Conservation (phyloP, 176 grass and related monocot species). For the Avena eriantha region DNA sequence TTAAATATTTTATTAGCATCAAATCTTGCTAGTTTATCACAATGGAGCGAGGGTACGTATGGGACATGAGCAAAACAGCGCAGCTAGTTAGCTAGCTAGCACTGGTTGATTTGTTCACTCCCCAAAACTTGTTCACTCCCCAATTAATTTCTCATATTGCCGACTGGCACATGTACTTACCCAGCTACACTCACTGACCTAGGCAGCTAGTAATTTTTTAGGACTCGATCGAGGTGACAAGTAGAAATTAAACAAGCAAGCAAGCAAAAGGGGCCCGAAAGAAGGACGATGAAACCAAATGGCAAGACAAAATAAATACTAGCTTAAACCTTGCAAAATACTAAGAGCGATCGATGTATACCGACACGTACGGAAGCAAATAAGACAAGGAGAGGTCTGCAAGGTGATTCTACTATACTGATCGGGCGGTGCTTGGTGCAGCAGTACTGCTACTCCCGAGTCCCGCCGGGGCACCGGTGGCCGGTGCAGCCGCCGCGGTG, state of each 20-base stretch:
- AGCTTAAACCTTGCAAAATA: slow-evolving; percentile 45
- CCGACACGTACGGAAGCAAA: slow-evolving; percentile 53
- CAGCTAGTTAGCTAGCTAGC: too few relatives aligned
- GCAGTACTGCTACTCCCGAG: background rate
- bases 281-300: slow-evolving; percentile 36
- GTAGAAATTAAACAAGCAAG: slow-evolving; percentile 22
- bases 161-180: background rate
- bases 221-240: background rate
- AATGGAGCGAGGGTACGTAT: background rate
- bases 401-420: slow-evolving; percentile 57
- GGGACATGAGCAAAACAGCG: slow-evolving; percentile 30
- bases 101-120: background rate
- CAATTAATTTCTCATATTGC: background rate
- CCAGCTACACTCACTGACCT: slow-evolving; percentile 32
- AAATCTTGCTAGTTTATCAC: slow-evolving; percentile 27
- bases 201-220: slow-evolving; percentile 36
- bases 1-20: slow-evolving; percentile 12
- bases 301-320: slow-evolving; percentile 34
- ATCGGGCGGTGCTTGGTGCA: slow-evolving; percentile 40
- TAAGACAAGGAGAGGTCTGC: slow-evolving; percentile 29
- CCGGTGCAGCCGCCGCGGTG: background rate
- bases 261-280: slow-evolving; percentile 14
- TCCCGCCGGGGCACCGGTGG: slow-evolving; percentile 15
- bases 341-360: slow-evolving; percentile 46
- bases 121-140: background rate